A percentile compares a stretch with the other conserved stretches of the same genome.
phyloP scores from a whole-genome alignment of 2,329 filamentous ascomycete genomes.

The Paradendryphiella salina region DNA sequence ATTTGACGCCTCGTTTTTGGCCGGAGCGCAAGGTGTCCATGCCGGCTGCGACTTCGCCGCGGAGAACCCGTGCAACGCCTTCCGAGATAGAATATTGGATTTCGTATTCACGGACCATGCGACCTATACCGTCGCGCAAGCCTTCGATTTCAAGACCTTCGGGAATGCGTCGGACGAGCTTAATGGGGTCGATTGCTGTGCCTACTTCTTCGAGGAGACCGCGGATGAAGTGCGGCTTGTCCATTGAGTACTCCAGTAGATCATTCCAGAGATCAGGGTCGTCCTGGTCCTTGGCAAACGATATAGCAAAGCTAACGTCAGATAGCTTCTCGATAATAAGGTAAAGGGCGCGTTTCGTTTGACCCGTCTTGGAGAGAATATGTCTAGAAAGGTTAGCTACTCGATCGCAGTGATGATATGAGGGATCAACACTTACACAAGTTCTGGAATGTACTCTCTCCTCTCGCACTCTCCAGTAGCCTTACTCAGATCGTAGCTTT shows the following conservation, averaged over 20 bases:
- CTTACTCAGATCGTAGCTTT: slow-evolving; percentile 84
- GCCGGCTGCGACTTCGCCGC: slow-evolving; percentile 81
- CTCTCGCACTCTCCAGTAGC: slow-evolving; percentile 77
- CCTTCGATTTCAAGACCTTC: slow-evolving; percentile 92
- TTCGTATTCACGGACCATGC: slow-evolving; percentile 94
- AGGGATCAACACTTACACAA: slow-evolving; percentile 62
- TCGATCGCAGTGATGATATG: background rate
- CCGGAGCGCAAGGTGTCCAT: slow-evolving; percentile 80
- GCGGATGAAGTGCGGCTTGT: slow-evolving; percentile 92
- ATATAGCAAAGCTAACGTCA: slow-evolving; percentile 89
- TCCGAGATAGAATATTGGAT: slow-evolving; percentile 91
- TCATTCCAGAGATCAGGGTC: slow-evolving; percentile 95
- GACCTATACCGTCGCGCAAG: slow-evolving; percentile 80
- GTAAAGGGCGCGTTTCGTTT: slow-evolving; percentile 87
- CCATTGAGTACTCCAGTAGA: slow-evolving; percentile 93
- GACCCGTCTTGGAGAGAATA: slow-evolving; percentile 90
- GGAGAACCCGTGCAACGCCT: slow-evolving; percentile 82
- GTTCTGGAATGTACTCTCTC: slow-evolving; percentile 80
- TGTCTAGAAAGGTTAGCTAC: slow-evolving; percentile 54
- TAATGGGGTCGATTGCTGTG: slow-evolving; percentile 89
- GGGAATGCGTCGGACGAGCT: slow-evolving; percentile 85
- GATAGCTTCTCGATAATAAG: slow-evolving; percentile 92
- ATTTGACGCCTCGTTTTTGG: slow-evolving; percentile 84
- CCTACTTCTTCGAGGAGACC: slow-evolving; percentile 91
- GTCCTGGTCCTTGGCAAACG: slow-evolving; percentile 90